Evolutionary conservation across 169 alveolate species (phyloP).

Genomic region (Cryptosporidium tyzzeri): DNA sequence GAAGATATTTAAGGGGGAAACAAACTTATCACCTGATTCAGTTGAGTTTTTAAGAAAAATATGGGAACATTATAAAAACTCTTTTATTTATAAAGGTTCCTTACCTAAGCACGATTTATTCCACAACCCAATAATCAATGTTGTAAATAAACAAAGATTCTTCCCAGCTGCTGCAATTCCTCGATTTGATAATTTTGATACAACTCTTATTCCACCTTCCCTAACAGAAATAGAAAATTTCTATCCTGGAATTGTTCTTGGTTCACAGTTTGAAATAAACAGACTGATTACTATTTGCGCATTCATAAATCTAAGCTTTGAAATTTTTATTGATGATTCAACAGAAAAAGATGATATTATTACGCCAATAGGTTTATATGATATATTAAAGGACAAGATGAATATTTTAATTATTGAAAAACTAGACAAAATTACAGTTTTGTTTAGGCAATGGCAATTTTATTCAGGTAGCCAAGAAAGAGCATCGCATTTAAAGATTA

Average conservation of each 20-base stretch:
- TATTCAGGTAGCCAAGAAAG: conserved; percentile 12
- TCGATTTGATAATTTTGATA: conserved; percentile 42
- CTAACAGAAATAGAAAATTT: background rate
- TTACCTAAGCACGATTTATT: conserved; percentile 23
- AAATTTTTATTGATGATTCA: conserved; percentile 16
- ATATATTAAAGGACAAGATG: background rate
- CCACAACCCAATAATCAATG: conserved; percentile 33
- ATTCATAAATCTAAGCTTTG: conserved; percentile 49
- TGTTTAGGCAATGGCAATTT: conserved; percentile 15
- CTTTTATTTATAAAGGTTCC: conserved; percentile 25
- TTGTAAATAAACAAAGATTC: conserved; percentile 39
- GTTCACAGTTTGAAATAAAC: conserved; percentile 4
- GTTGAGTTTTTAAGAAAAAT: conserved; percentile 6
- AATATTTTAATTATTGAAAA: background rate
- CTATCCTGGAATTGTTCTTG: conserved; percentile 4
- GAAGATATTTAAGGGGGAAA: conserved; percentile 9
- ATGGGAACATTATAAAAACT: conserved; percentile 54
- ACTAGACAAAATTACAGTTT: background rate
- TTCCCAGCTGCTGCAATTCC: conserved; percentile 42
- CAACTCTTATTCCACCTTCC: conserved; percentile 3
- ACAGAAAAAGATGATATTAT: conserved; percentile 11
- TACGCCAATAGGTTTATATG: background rate
- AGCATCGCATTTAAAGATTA: background rate
- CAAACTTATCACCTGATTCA: conserved; percentile 5
- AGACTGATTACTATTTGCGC: conserved; percentile 12